Conservation (phyloP, 225 moss, liverwort and hornwort genomes). For the Straminergon stramineum region DNA sequence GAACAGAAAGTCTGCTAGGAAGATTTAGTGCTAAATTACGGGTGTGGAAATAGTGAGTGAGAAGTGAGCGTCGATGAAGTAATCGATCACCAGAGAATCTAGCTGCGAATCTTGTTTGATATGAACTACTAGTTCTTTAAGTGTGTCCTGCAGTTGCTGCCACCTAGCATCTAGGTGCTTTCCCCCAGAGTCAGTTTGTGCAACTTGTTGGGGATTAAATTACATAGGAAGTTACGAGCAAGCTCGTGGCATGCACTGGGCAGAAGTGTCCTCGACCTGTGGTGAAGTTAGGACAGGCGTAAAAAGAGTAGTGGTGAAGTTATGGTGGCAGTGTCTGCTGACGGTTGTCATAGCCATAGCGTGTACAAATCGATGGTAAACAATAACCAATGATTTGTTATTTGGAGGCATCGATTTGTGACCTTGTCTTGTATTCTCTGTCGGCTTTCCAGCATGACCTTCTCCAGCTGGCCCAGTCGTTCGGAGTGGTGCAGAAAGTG, state of each 20-base stretch:
- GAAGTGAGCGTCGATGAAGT: neutral
- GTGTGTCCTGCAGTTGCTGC: neutral
- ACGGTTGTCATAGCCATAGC: too few species aligned
- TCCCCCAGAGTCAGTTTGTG: neutral
- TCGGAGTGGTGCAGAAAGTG: slow-evolving; percentile 97
- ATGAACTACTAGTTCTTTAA: too few species aligned
- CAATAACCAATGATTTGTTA: too few species aligned
- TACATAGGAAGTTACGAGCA: neutral
- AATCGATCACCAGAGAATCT: neutral
- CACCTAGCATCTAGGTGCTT: neutral
- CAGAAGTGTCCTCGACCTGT: neutral
- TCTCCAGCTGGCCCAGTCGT: slow-evolving; percentile 88
- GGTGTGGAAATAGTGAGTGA: neutral
- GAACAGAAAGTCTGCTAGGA: neutral
- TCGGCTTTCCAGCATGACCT: slow-evolving; percentile 67
- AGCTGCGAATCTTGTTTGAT: neutral
- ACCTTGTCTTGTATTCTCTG: neutral
- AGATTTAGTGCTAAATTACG: neutral
- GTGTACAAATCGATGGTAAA: too few species aligned
- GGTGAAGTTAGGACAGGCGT: neutral
- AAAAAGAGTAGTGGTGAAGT: neutral
- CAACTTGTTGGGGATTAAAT: neutral
- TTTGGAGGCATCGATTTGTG: too few species aligned
- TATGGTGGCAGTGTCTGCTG: neutral
- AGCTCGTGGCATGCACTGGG: neutral